phyloP scores from a whole-genome alignment of 2,329 filamentous ascomycete species.

The Hypoxylon sp. region DNA sequence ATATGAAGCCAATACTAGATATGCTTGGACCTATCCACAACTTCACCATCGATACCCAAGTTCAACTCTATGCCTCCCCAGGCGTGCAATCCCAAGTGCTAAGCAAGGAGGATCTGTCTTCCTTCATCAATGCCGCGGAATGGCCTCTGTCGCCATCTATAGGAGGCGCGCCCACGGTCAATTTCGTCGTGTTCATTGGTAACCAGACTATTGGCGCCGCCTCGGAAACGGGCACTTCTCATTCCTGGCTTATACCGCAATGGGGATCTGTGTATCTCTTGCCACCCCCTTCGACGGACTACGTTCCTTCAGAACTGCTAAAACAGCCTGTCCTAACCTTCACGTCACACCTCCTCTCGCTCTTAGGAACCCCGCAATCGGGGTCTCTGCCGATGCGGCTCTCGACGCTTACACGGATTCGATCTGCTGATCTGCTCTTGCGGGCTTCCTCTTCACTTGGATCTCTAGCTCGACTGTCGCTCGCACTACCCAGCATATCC shows the following conservation, averaged over 20 bases:
- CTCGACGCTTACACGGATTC: constrained; percentile 85
- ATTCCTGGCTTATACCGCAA: constrained; percentile 91
- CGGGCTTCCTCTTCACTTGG: constrained; percentile 94
- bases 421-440: constrained; percentile 85
- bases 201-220: constrained; percentile 75
- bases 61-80: constrained; percentile 88
- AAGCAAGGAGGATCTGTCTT: constrained; percentile 87
- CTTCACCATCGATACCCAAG: constrained; percentile 95
- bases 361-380: constrained; percentile 85
- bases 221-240: constrained; percentile 62
- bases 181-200: constrained; percentile 93
- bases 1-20: constrained; percentile 84
- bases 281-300: constrained; percentile 57
- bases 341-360: constrained; percentile 87
- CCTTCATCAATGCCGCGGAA: constrained; percentile 97
- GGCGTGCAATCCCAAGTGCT: constrained; percentile 74
- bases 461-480: constrained; percentile 87
- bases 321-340: constrained; percentile 89
- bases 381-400: constrained; percentile 88
- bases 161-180: constrained; percentile 90
- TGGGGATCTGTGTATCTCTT: constrained; percentile 84
- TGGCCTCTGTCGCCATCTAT: constrained; percentile 97
- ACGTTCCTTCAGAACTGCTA: constrained; percentile 74
- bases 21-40: constrained; percentile 87
- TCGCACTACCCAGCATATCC: constrained; percentile 87